Evolutionary conservation across 257 asterid species (phyloP).

Genomic region (Knoxia roxburghii): DNA sequence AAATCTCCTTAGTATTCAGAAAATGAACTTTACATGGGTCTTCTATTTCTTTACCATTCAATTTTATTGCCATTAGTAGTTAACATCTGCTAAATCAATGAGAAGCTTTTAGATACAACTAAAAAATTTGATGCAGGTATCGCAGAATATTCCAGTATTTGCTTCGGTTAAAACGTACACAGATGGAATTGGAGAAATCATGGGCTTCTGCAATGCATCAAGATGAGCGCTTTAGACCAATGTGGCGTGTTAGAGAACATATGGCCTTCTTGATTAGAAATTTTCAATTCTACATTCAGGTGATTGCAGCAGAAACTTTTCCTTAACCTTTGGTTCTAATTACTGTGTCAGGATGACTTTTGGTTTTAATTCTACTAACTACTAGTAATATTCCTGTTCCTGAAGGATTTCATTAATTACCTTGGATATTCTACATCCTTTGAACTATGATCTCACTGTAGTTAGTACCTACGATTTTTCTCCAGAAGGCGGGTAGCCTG

Average conservation of each 20-base stretch:
- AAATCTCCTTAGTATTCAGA: not conserved
- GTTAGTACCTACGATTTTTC: not conserved
- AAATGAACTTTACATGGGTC: not conserved
- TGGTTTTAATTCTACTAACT: not conserved
- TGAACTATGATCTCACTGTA: not conserved
- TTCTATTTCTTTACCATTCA: not conserved
- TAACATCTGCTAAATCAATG: slow-evolving; percentile 3
- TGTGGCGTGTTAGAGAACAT: slow-evolving; percentile 98
- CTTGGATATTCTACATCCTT: not conserved
- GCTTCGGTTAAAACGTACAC: slow-evolving; percentile 86
- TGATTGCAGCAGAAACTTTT: slow-evolving; percentile 14
- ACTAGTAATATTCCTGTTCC: not conserved
- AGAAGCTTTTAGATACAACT: slow-evolving; percentile 2
- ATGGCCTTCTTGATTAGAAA: slow-evolving; percentile 98
- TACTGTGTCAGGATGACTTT: too few relatives aligned
- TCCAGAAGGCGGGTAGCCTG: not conserved
- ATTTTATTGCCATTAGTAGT: slow-evolving; percentile 18
- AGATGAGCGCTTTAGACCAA: slow-evolving; percentile 76
- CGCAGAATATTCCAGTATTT: slow-evolving; percentile 89
- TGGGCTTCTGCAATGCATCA: slow-evolving; percentile 98
- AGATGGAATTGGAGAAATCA: slow-evolving; percentile 94
- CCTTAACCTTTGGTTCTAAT: too few relatives aligned
- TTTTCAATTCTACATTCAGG: slow-evolving; percentile 96
- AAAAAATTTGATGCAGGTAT: slow-evolving; percentile 47
- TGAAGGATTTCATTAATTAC: not conserved